Base-by-base conservation (phyloP, 2,329 filamentous ascomycete genomes). In the Cordyceps farinosa region DNA sequence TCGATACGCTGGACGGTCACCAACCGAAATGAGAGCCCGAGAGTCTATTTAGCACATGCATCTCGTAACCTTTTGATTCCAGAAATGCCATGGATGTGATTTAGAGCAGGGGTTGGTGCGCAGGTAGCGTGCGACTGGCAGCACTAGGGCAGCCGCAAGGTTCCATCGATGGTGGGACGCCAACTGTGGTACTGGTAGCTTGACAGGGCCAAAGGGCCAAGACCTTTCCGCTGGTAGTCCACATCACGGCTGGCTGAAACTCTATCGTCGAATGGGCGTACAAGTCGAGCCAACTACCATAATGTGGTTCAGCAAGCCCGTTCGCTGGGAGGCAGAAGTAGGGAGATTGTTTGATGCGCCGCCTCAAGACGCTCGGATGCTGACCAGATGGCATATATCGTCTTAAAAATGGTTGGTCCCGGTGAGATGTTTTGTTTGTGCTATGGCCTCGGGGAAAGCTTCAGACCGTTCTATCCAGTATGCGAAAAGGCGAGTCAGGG, bases 181-280 rank as follows among this genome's bases (percentile, higher is more conserved):
- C 40, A 45, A 38, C 30, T 38, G 40, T 40, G 38, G 22, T 22
- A 22, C 22, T 48, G 45, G 47, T 11, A 42, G 34, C 34, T 59
- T 22, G 56, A 2, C 36, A 13, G 34, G 22, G 22, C 22, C 22
- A 22, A 22, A 22, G 22, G 22, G 22, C 22, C 22, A 22, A 22
- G 22, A 27, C 42, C 40, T 59, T 48, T 40, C 10, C 42, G 40
- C 55, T 17, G 30, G 42, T 29, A 48, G 38, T 53, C 58, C 58
- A 60, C 57, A 52, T 22, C 27, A 45, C 38, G 36, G 34, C 58
- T 36, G 58, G 58, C 58, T 61, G 58, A 61, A 61, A 61, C 58
- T 53, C 38, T 52, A 29, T 53, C 17, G 58, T 53, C 58, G 38
- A 53, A 45, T 53, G 5, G 38, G 48, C 38, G 38, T 52, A 5